These are phyloP conservation scores for Epichloe uncinata DNA, from an alignment of 2,329 filamentous ascomycete species.

Conservation along the genomic window DNA sequence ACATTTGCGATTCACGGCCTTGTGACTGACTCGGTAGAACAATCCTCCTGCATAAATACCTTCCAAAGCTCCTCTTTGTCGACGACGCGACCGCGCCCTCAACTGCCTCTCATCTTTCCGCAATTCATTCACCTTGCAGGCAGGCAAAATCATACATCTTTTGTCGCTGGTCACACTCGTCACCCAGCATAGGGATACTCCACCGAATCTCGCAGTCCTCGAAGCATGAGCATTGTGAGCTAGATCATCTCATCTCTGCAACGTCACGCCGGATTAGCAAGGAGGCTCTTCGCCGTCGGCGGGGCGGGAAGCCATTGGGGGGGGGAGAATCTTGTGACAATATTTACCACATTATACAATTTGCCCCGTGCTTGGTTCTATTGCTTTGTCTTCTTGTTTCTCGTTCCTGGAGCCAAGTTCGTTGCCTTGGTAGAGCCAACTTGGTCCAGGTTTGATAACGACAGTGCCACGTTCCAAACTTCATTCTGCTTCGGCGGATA, in stretches of 20 bases:
- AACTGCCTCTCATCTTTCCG: background rate
- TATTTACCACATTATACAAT: constrained; percentile 3
- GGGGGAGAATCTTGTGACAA: constrained; percentile 1
- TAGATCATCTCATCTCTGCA: constrained; percentile 1
- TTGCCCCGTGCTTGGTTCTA: constrained; percentile 3
- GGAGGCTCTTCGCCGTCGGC: constrained; percentile 1
- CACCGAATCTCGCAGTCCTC: background rate
- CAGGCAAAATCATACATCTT: background rate
- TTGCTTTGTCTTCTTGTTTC: background rate
- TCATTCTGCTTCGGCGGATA: constrained; percentile 1
- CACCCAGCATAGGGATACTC: background rate
- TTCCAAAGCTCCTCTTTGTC: background rate
- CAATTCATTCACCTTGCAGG: background rate
- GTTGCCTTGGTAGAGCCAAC: background rate
- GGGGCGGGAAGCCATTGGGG: background rate
- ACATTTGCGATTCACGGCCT: background rate
- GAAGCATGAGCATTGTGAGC: constrained; percentile 3
- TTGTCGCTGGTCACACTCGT: background rate
- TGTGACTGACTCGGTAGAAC: background rate
- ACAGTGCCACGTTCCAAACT: constrained; percentile 1
- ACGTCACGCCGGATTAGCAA: constrained; percentile 2
- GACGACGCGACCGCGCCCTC: background rate
- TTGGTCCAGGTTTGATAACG: constrained; percentile 3
- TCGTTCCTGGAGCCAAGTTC: constrained; percentile 1
- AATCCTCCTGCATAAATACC: background rate